Evolutionary conservation across 768 basidiomycete species (phyloP), one percentile per base, ranked within the genome.

Genomic region (Mycena polygramma): DNA sequence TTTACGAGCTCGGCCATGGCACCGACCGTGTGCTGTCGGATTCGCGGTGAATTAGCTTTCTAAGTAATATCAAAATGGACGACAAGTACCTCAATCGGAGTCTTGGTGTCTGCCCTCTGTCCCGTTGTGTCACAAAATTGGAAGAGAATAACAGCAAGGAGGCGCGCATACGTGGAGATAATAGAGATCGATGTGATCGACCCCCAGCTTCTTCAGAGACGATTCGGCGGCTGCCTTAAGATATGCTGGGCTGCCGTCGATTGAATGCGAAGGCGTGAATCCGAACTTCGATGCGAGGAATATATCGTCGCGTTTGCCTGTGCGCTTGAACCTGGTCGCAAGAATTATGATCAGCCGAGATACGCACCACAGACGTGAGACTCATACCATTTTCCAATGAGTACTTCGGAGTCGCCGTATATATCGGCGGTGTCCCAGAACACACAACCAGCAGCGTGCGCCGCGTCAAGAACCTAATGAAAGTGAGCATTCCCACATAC

Each of bases 271-370:
- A 35, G n/a, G 36, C 20, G 79, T 67, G 4, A 74, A 73, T 6
- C 85, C 84, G 49, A 85, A 85, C 75, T 88, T 88, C 41, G 85
- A 86, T 4, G 84, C 84, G 24, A 88, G 80, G 77, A 87, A 88
- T 24, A 87, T 85, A 26, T 85, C 76, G 53, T 72, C 70, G 13
- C 83, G 78, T 68, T 83, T 83, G 7, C 82, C 84, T 2, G 72
- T 83, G 53, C 73, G 77, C 61, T 79, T 79, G 75, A 87, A 83
- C 84, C 83, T 83, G 67, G 5, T 10, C 2, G 4, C 41, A 43
- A 43, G 10, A 10, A 4, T 48, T 17, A n/a, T 30, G 7, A 6
- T 30, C 30, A 3, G 30, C 30, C 30, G 30, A 48, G 5, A 2
- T n/a, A 15, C 8, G 2, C n/a, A n/a, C n/a, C n/a, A n/a, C n/a